phyloP scores from a whole-genome alignment of 257 asterid species.

The Solanum virginianum region DNA sequence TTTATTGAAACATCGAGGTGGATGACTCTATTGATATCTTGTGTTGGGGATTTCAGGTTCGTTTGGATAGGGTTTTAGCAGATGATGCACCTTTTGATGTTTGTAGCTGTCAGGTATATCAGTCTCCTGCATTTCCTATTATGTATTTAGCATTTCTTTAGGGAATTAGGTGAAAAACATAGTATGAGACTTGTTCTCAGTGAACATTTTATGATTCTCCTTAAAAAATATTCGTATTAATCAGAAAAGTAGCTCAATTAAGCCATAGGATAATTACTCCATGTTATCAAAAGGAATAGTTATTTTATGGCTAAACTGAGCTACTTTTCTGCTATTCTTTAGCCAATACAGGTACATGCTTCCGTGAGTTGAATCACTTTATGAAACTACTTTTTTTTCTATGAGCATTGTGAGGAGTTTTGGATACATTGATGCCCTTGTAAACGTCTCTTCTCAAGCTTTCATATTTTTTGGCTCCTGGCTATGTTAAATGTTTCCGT shows the following conservation, averaged over 20 bases:
- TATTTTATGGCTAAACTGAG: not conserved
- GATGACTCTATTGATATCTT: not conserved
- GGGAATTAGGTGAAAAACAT: not conserved
- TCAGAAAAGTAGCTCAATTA: not conserved
- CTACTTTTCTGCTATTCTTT: not conserved
- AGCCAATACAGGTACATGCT: not conserved
- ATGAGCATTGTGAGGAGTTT: not conserved
- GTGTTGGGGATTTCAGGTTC: conserved; percentile 39
- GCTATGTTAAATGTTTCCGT: not conserved
- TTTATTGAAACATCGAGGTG: not conserved
- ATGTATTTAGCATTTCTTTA: not conserved
- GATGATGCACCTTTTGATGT: conserved; percentile 94
- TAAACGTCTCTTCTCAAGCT: not conserved
- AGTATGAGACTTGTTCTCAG: not conserved
- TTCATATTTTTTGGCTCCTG: not conserved
- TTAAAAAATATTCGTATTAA: not conserved
- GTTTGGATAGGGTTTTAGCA: conserved; percentile 62
- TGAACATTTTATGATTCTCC: not conserved
- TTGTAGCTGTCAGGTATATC: conserved; percentile 90
- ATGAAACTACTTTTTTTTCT: not conserved
- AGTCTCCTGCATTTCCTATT: not conserved
- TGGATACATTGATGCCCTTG: not conserved
- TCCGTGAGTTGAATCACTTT: not conserved
- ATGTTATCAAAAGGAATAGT: not conserved
- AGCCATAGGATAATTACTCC: not conserved